Conservation (phyloP, 75 land plant species). For the Pseudotsuga menziesii region DNA sequence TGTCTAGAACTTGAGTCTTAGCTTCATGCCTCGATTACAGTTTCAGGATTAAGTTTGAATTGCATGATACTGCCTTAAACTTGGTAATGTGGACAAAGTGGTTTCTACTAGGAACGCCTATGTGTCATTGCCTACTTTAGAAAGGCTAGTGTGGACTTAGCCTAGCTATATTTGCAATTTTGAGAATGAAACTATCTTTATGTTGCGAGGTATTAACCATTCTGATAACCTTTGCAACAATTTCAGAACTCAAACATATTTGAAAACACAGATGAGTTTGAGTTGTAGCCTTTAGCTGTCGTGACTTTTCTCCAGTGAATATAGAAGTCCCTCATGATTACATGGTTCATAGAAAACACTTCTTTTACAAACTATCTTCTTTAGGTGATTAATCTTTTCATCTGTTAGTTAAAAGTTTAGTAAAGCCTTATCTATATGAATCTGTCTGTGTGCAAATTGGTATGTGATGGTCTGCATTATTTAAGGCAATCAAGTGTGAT, state of each 20-base stretch:
- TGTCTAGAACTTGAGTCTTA: background rate
- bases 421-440: background rate
- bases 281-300: background rate
- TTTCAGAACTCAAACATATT: background rate
- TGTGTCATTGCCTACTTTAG: background rate
- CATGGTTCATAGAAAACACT: background rate
- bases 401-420: background rate
- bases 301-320: background rate
- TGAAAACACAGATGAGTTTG: background rate
- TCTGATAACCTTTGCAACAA: background rate
- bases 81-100: background rate
- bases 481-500: slow-evolving; percentile 1
- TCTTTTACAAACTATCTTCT: background rate
- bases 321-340: background rate
- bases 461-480: background rate
- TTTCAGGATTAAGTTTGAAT: background rate
- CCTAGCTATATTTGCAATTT: background rate
- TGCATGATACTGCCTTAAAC: background rate
- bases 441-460: background rate
- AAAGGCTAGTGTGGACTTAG: background rate
- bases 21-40: background rate
- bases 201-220: background rate
- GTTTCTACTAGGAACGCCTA: background rate
- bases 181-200: background rate
- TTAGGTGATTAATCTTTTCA: background rate